phyloP scores from a whole-genome alignment of 2,329 filamentous ascomycete genomes.

The Pseudocercospora musae region DNA sequence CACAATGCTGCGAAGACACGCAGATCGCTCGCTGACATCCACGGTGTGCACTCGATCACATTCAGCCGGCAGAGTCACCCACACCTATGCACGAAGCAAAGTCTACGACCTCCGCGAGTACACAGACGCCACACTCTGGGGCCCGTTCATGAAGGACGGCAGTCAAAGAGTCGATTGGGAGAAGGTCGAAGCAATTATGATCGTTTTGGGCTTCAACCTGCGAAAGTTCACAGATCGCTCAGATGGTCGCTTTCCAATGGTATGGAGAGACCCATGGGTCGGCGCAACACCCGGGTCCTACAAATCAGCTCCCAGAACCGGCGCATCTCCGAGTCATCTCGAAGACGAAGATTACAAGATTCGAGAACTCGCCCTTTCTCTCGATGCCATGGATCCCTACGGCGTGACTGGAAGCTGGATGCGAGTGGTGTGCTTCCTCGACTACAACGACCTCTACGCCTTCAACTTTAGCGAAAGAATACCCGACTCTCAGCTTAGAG shows the following conservation, averaged over 20 bases:
- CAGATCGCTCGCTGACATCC: slow-evolving; percentile 12
- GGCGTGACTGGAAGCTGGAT: slow-evolving; percentile 69
- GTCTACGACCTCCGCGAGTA: slow-evolving; percentile 74
- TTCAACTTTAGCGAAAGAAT: slow-evolving; percentile 62
- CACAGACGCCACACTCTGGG: slow-evolving; percentile 61
- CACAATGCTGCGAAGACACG: slow-evolving; percentile 22
- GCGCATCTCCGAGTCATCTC: slow-evolving; percentile 10
- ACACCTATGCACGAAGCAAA: slow-evolving; percentile 61
- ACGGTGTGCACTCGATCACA: slow-evolving; percentile 25
- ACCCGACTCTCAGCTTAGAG: slow-evolving; percentile 34
- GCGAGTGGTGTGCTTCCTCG: slow-evolving; percentile 53
- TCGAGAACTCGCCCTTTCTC: slow-evolving; percentile 38
- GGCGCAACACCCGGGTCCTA: slow-evolving; percentile 46
- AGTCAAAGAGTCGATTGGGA: slow-evolving; percentile 70
- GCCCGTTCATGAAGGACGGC: slow-evolving; percentile 66
- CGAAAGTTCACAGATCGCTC: slow-evolving; percentile 42
- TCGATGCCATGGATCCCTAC: slow-evolving; percentile 65
- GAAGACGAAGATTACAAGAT: slow-evolving; percentile 25
- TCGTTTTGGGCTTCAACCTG: slow-evolving; percentile 65
- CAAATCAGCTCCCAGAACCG: slow-evolving; percentile 8
- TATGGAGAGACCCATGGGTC: slow-evolving; percentile 57
- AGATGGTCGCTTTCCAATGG: slow-evolving; percentile 47
- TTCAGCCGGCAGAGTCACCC: slow-evolving; percentile 18
- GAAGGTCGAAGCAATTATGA: slow-evolving; percentile 70
- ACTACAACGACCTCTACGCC: slow-evolving; percentile 68